Conservation (phyloP, 2,329 filamentous ascomycete species). For the Amauroascus niger region DNA sequence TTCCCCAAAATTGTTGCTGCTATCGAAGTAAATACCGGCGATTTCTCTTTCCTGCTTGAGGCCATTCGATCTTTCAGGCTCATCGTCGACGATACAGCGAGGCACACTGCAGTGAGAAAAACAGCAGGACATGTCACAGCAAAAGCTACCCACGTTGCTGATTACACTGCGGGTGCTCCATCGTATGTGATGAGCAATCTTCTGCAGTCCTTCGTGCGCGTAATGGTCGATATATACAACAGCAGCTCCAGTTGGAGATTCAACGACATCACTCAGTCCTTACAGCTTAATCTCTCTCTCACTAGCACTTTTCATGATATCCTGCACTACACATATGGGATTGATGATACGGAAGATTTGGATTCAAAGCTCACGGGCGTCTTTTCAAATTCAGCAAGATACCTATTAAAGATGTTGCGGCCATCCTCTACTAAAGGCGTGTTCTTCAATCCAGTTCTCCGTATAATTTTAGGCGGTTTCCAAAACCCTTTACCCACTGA, state of each 20-base stretch:
- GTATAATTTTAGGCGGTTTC: slow-evolving; percentile 56
- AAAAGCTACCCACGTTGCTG: slow-evolving; percentile 26
- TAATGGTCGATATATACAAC: slow-evolving; percentile 73
- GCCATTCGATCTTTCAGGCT: slow-evolving; percentile 64
- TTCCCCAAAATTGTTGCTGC: slow-evolving; percentile 71
- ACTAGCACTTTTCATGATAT: slow-evolving; percentile 62
- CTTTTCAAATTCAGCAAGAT: slow-evolving; percentile 62
- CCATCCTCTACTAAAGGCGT: slow-evolving; percentile 59
- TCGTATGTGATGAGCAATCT: slow-evolving; percentile 67
- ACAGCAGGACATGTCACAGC: slow-evolving; percentile 27
- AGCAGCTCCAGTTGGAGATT: slow-evolving; percentile 83
- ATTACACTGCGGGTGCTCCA: slow-evolving; percentile 61
- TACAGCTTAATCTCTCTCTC: slow-evolving; percentile 58
- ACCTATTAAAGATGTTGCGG: slow-evolving; percentile 68
- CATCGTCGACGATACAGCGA: slow-evolving; percentile 65
- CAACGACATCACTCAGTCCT: slow-evolving; percentile 55
- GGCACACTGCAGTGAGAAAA: slow-evolving; percentile 39
- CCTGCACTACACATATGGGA: slow-evolving; percentile 61
- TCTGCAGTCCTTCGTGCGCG: slow-evolving; percentile 61
- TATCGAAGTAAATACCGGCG: slow-evolving; percentile 65
- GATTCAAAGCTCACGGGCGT: slow-evolving; percentile 49
- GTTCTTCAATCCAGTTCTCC: slow-evolving; percentile 66
- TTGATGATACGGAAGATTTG: slow-evolving; percentile 51
- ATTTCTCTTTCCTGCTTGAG: slow-evolving; percentile 66
- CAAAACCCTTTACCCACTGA: slow-evolving; percentile 53